Conservation (phyloP, 768 basidiomycete species). For the Albatrellus ellisii region DNA sequence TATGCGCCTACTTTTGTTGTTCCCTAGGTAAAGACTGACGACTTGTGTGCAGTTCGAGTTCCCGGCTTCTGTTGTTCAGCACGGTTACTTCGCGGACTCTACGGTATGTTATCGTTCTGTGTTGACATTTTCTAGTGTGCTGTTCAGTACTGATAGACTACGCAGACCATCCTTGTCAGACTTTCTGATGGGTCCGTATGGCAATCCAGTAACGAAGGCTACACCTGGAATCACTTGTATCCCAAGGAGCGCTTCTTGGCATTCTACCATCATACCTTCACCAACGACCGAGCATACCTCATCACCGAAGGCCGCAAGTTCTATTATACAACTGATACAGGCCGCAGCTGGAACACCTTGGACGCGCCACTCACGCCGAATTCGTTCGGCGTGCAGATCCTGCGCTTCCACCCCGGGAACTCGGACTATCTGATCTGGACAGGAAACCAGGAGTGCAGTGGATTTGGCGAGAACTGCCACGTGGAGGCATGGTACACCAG, state of each 20-base stretch:
- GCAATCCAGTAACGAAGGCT: slow-evolving; percentile 95
- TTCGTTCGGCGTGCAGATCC: slow-evolving; percentile 54
- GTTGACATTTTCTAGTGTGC: too few species aligned
- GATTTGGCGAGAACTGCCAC: slow-evolving; percentile 40
- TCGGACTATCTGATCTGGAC: slow-evolving; percentile 86
- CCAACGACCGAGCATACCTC: slow-evolving; percentile 77
- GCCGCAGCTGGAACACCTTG: slow-evolving; percentile 50
- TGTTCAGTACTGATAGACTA: background rate
- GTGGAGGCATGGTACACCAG: slow-evolving; percentile 62
- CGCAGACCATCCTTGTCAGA: slow-evolving; percentile 71
- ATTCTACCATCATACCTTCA: slow-evolving; percentile 78
- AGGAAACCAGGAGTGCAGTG: slow-evolving; percentile 56
- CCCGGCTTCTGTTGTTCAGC: slow-evolving; percentile 48
- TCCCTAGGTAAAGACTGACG: background rate
- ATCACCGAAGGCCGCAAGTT: slow-evolving; percentile 54
- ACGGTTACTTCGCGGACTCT: slow-evolving; percentile 77
- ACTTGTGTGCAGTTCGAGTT: slow-evolving; percentile 48
- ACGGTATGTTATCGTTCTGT: slow-evolving; percentile 30
- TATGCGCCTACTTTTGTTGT: slow-evolving; percentile 23
- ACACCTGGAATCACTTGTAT: slow-evolving; percentile 66
- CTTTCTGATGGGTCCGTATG: slow-evolving; percentile 68
- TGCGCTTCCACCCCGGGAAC: slow-evolving; percentile 75
- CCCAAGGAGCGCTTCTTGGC: slow-evolving; percentile 57
- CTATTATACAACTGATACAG: slow-evolving; percentile 78
- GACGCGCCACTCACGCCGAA: slow-evolving; percentile 64